Evolutionary conservation across 306 rosid genomes (phyloP), one percentile per base, ranked within the genome.

Genomic region (Vigna nakashimae): DNA sequence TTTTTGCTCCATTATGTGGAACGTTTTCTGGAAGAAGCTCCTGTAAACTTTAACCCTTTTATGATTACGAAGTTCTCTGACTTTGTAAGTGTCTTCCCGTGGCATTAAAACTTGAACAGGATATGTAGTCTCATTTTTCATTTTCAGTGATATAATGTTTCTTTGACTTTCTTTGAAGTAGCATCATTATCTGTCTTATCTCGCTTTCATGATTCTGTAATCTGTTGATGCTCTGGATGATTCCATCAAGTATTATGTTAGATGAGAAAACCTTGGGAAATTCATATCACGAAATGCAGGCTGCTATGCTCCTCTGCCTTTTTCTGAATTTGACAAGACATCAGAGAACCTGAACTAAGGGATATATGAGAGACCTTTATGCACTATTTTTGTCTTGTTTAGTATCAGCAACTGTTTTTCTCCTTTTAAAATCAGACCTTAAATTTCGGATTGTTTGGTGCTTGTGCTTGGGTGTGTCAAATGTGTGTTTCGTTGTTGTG

Each of bases 1-100:
- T 93, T 93, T 83, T 84, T 93, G 84, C 98, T 93, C 56, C 90
- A 93, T 80, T 93, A 89, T 38, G 89, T 85, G 91, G 98, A 93
- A 82, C 12, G 79, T 40, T 93, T 93, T 80, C 68, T 93, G 83
- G 71, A 63, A 79, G 94, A 88, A 82, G 91, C 91, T 69, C 92
- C 96, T 49, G 34, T 62, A 69, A 81, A 82, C 66, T 85, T 91
- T 79, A 89, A 77, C 87, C 91, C 90, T 55, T 85, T 75, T 60
- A 81, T 66, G 70, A 86, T 86, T 76, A 78, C 85, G 5, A 84
- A 81, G 86, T 75, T 42, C 84, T 88, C 96, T 45, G 63, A 78
- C 49, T 92, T 90, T 48, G 97, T 92, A 82, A 84, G 97, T 87
- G 57, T 60, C 82, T 79, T 83, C 40, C 62, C 46, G 43, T 78